Evolutionary conservation across 2,329 filamentous ascomycete genomes (phyloP).

Genomic region (Pseudocercospora macadamiae): DNA sequence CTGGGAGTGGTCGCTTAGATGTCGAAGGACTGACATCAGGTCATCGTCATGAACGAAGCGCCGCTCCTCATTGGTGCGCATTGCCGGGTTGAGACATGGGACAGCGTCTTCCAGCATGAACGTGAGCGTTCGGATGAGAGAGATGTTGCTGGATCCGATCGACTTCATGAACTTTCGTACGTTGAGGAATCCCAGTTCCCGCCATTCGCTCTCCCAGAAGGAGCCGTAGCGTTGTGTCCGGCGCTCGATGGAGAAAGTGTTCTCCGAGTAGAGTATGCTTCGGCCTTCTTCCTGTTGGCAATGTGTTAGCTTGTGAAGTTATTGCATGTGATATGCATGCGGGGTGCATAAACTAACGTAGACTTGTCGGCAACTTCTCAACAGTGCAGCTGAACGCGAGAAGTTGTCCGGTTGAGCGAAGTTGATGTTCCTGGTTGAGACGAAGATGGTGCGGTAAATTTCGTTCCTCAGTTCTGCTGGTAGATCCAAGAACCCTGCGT

Average conservation of each 20-base stretch:
- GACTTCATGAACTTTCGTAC: conserved; percentile 49
- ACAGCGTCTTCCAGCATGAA: conserved; percentile 51
- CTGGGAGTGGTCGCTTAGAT: conserved; percentile 45
- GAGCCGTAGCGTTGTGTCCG: conserved; percentile 38
- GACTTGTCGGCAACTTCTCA: conserved; percentile 51
- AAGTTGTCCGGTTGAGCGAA: conserved; percentile 44
- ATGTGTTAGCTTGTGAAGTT: conserved; percentile 24
- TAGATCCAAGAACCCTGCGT: conserved; percentile 37
- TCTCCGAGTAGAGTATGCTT: conserved; percentile 55
- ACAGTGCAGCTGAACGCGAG: conserved; percentile 47
- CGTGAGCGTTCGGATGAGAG: conserved; percentile 49
- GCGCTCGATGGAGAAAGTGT: conserved; percentile 50
- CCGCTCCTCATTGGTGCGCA: conserved; percentile 46
- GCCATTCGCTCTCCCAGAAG: conserved; percentile 47
- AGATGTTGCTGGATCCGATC: conserved; percentile 52
- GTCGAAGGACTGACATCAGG: conserved; percentile 49
- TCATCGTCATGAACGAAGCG: conserved; percentile 53
- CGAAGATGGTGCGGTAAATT: conserved; percentile 50
- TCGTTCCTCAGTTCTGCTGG: conserved; percentile 52
- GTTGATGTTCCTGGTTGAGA: conserved; percentile 38
- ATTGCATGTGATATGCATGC: background rate
- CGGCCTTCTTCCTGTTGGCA: conserved; percentile 45
- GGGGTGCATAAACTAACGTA: conserved; percentile 20
- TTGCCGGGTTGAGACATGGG: conserved; percentile 44
- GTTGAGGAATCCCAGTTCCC: conserved; percentile 37